Evolutionary conservation across 352 stramenopile species (phyloP).

Genomic region (Lagenidium sp.): DNA sequence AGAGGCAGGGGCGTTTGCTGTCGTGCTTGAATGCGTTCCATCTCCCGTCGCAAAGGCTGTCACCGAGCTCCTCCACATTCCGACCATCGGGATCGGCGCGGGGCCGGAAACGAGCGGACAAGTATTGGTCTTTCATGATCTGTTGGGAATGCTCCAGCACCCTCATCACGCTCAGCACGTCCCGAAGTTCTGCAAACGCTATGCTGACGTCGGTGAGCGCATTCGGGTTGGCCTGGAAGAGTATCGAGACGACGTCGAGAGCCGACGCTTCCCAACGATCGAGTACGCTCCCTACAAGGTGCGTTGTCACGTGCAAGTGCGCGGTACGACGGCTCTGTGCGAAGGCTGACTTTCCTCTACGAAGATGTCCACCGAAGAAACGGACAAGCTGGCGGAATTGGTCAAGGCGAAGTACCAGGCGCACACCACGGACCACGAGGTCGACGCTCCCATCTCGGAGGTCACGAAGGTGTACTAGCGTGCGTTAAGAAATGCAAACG

Average conservation of each 20-base stretch:
- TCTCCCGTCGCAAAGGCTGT: conserved; percentile 89
- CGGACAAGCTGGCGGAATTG: conserved; percentile 55
- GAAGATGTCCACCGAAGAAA: conserved; percentile 77
- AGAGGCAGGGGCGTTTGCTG: conserved; percentile 93
- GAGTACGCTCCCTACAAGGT: conserved; percentile 95
- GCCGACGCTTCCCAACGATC: conserved; percentile 88
- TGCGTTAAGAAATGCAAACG: conserved; percentile 61
- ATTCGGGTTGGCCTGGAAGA: conserved; percentile 91
- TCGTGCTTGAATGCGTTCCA: conserved; percentile 84
- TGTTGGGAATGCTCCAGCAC: conserved; percentile 97
- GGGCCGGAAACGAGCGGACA: conserved; percentile 91
- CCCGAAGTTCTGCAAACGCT: conserved; percentile 98
- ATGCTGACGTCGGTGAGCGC: conserved; percentile 92
- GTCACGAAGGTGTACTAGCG: conserved; percentile 77
- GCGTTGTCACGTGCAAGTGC: background rate
- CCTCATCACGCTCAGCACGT: conserved; percentile 94
- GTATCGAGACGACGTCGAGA: conserved; percentile 97
- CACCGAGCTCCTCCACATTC: conserved; percentile 94
- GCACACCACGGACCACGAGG: conserved; percentile 14
- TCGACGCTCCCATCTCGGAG: conserved; percentile 29
- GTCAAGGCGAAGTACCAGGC: conserved; percentile 46
- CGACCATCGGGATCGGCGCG: conserved; percentile 98
- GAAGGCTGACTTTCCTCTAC: too few species aligned
- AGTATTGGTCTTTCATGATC: conserved; percentile 98
- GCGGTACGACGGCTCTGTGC: too few species aligned